Percentiles rank a stretch among this genome's conserved stretches.
These are phyloP conservation scores for Sedum album DNA, from an alignment of 164 flowering plant species.

Conservation along the genomic window DNA sequence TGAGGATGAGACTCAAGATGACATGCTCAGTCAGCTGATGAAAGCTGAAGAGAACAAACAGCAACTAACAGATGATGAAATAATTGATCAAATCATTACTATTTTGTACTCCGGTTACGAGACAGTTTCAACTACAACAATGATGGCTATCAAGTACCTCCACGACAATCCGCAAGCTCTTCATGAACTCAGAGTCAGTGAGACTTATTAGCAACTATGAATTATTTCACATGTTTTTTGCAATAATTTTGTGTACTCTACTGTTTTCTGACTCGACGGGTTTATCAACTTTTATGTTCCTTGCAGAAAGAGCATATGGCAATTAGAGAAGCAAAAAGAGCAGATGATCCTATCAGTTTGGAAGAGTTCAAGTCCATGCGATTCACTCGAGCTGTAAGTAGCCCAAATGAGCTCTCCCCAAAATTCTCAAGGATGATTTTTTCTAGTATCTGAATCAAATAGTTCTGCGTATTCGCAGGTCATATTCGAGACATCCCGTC, in stretches of 20 bases:
- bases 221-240: background rate
- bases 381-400: constrained; percentile 57
- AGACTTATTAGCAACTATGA: background rate
- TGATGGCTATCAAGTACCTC: constrained; percentile 70
- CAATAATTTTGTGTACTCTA: background rate
- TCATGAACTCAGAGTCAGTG: constrained; percentile 48
- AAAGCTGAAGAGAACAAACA: constrained; percentile 21
- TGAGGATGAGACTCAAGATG: constrained; percentile 26
- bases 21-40: constrained; percentile 44
- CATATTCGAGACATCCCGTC: constrained; percentile 64
- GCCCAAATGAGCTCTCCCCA: background rate
- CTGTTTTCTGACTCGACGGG: background rate
- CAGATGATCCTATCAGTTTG: constrained; percentile 46
- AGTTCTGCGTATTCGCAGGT: constrained; percentile 29
- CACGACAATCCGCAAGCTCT: constrained; percentile 55
- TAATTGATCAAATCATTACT: constrained; percentile 55
- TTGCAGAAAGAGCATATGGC: constrained; percentile 51
- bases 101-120: constrained; percentile 60
- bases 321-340: constrained; percentile 39
- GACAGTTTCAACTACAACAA: constrained; percentile 59
- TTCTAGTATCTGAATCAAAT: background rate
- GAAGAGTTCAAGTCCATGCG: constrained; percentile 49
- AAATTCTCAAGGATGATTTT: background rate
- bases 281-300: background rate
- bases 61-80: constrained; percentile 45